Percentiles rank a stretch among this genome's conserved stretches.
phyloP scores from a whole-genome alignment of 768 basidiomycete genomes.

The Termitomyces sp. region DNA sequence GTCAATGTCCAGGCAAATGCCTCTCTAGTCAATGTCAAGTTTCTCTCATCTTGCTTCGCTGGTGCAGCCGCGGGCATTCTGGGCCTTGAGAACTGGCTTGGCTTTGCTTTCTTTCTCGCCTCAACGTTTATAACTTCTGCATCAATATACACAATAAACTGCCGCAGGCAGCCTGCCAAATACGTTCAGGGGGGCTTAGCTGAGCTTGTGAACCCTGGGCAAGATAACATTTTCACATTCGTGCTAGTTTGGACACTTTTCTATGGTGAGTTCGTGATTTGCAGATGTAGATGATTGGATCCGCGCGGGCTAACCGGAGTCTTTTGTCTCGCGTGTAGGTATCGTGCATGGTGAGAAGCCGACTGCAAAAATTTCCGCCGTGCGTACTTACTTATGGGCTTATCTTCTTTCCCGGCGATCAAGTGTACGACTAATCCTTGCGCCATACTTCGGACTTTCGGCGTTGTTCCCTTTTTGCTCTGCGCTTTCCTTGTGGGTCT shows the following conservation, averaged over 20 bases:
- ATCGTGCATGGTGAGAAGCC: slow-evolving; percentile 45
- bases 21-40: slow-evolving; percentile 64
- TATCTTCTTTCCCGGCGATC: slow-evolving; percentile 9
- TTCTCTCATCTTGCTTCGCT: slow-evolving; percentile 79
- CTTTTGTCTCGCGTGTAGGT: slow-evolving; percentile 22
- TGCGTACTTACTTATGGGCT: slow-evolving; percentile 2
- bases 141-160: slow-evolving; percentile 67
- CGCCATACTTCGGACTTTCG: not conserved
- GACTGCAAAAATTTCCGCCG: not conserved
- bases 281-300: not conserved
- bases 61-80: slow-evolving; percentile 88
- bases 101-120: slow-evolving; percentile 74
- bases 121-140: slow-evolving; percentile 67
- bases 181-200: slow-evolving; percentile 60
- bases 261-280: slow-evolving; percentile 58
- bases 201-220: slow-evolving; percentile 79
- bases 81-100: slow-evolving; percentile 80
- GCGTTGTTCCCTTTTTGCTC: not conserved
- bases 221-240: slow-evolving; percentile 90
- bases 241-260: slow-evolving; percentile 92
- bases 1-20: slow-evolving; percentile 68
- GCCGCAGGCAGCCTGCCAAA: slow-evolving; percentile 58
- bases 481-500: slow-evolving; percentile 1
- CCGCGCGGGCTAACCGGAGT: not conserved
- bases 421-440: slow-evolving; percentile 21